phyloP scores from a whole-genome alignment of 305 asterid genomes.

The Euphrasia arctica region DNA sequence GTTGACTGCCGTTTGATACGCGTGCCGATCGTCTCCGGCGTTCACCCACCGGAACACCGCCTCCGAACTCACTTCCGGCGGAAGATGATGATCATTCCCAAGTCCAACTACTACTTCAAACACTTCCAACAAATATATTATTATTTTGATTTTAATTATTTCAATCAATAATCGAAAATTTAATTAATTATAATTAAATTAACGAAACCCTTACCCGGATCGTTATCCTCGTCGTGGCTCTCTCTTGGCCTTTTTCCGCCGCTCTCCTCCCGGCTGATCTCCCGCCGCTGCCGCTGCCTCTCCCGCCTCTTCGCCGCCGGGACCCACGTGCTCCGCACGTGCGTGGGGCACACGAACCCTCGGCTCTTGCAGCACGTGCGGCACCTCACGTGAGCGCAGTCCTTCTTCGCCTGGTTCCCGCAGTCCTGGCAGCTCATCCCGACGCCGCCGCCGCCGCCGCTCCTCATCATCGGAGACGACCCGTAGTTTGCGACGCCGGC shows the following conservation, averaged over 20 bases:
- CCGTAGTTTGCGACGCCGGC: conserved; percentile 53
- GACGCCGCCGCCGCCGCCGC: conserved; percentile 33
- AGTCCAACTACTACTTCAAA: conserved; percentile 40
- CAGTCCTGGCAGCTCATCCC: conserved; percentile 89
- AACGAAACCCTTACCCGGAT: too few relatives aligned
- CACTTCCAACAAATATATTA: conserved; percentile 35
- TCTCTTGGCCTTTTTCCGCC: conserved; percentile 2
- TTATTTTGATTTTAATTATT: too few relatives aligned
- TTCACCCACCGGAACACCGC: conserved; percentile 83
- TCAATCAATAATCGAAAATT: too few relatives aligned
- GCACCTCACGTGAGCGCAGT: conserved; percentile 40
- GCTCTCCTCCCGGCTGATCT: background rate
- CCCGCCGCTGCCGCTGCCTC: background rate
- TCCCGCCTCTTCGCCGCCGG: conserved; percentile 1
- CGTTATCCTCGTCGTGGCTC: too few relatives aligned
- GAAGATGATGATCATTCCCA: conserved; percentile 48
- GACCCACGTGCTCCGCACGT: conserved; percentile 11
- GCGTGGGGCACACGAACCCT: conserved; percentile 4
- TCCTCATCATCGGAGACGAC: conserved; percentile 38
- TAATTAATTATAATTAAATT: too few relatives aligned
- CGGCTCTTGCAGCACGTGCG: conserved; percentile 13
- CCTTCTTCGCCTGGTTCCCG: conserved; percentile 82
- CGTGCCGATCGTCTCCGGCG: conserved; percentile 63
- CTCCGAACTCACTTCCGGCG: conserved; percentile 65
- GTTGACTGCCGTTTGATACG: conserved; percentile 89